A percentile compares a stretch with the other conserved stretches of the same genome.
Evolutionary conservation across 2,329 filamentous ascomycete genomes (phyloP).

Genomic region (Xylariomycetidae sp.): DNA sequence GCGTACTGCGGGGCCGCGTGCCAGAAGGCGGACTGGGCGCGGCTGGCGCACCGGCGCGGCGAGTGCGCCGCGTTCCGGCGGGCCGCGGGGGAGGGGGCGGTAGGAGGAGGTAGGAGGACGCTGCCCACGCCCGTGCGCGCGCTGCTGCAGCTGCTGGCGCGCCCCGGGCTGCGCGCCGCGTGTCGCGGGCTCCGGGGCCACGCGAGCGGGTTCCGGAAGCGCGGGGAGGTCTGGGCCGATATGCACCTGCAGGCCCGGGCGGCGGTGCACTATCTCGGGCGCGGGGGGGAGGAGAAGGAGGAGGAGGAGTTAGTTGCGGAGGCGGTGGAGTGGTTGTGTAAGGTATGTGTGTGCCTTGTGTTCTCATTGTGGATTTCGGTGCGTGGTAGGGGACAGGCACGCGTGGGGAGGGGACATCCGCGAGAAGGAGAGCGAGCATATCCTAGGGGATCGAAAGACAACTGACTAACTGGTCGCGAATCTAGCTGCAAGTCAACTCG

Average conservation of each 20-base stretch:
- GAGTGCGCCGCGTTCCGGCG: slow-evolving; percentile 47
- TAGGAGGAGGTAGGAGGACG: too few relatives aligned
- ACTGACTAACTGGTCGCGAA: too few relatives aligned
- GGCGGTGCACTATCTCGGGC: slow-evolving; percentile 41
- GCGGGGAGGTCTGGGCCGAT: slow-evolving; percentile 35
- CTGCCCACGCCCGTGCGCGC: slow-evolving; percentile 52
- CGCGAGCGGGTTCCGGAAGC: slow-evolving; percentile 30
- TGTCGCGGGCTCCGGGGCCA: slow-evolving; percentile 42
- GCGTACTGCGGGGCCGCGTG: slow-evolving; percentile 50
- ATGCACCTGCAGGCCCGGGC: slow-evolving; percentile 43
- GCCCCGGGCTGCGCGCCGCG: slow-evolving; percentile 25
- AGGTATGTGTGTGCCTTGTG: slow-evolving; percentile 32
- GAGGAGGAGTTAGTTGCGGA: slow-evolving; percentile 29
- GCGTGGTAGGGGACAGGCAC: too few relatives aligned
- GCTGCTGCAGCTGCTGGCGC: slow-evolving; percentile 44
- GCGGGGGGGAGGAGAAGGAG: slow-evolving; percentile 29
- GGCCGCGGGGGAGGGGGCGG: slow-evolving; percentile 24
- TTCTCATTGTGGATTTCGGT: too few relatives aligned
- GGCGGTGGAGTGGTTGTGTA: slow-evolving; percentile 46
- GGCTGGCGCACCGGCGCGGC: slow-evolving; percentile 39
- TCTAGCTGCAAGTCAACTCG: slow-evolving; percentile 54
- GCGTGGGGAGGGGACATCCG: neutral
- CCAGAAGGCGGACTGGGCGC: slow-evolving; percentile 48
- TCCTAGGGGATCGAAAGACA: too few relatives aligned
- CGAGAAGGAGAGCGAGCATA: neutral